Conservation (phyloP, 169 alveolate species). For the Cryptosporidium meleagridis region DNA sequence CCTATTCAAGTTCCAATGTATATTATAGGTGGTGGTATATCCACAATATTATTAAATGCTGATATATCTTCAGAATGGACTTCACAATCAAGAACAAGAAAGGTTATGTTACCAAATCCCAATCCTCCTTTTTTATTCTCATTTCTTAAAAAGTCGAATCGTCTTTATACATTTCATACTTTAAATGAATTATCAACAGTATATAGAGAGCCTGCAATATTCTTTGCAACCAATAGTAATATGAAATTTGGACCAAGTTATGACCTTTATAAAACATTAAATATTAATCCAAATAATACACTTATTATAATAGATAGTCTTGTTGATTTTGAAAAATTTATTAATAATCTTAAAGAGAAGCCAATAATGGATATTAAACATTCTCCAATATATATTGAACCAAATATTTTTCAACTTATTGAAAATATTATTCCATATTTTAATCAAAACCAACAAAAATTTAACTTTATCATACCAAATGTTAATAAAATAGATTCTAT, state of each 20-base stretch:
- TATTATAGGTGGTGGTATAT: slow-evolving; percentile 60
- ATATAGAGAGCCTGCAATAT: slow-evolving; percentile 70
- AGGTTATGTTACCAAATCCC: slow-evolving; percentile 61
- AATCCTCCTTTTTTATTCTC: slow-evolving; percentile 68
- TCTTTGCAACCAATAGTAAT: slow-evolving; percentile 39
- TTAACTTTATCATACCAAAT: slow-evolving; percentile 40
- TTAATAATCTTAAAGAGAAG: slow-evolving; percentile 1
- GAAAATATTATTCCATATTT: slow-evolving; percentile 39
- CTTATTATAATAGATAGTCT: slow-evolving; percentile 12
- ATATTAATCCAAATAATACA: slow-evolving; percentile 7
- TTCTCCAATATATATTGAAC: slow-evolving; percentile 47
- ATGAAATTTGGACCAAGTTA: slow-evolving; percentile 58
- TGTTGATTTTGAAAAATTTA: slow-evolving; percentile 16
- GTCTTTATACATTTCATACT: slow-evolving; percentile 50
- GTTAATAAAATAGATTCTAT: background rate
- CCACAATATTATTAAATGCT: slow-evolving; percentile 45
- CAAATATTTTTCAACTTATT: slow-evolving; percentile 37
- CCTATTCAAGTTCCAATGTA: slow-evolving; percentile 58
- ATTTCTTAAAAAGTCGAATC: slow-evolving; percentile 29
- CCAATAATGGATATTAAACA: slow-evolving; percentile 13
- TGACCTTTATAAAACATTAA: slow-evolving; percentile 13
- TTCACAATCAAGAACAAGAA: slow-evolving; percentile 35
- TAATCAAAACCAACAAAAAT: slow-evolving; percentile 19
- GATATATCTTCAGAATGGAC: slow-evolving; percentile 72
- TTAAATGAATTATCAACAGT: slow-evolving; percentile 53